These are phyloP conservation scores for Cairneyella variabilis DNA, from an alignment of 495 filamentous ascomycete genomes.

Conservation along the genomic window DNA sequence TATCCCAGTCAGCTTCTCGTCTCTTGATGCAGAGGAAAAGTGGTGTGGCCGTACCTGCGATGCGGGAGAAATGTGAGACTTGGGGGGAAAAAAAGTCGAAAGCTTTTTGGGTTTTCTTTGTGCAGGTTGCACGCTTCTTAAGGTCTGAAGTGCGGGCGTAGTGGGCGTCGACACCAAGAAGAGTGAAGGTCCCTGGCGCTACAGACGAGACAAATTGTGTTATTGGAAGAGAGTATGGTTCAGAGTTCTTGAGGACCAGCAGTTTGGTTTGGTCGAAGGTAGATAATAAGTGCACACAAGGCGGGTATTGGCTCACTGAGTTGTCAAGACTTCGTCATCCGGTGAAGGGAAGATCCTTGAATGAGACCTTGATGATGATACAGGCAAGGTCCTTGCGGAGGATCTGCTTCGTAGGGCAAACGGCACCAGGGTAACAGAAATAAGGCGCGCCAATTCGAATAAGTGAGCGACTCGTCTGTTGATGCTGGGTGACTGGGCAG, in stretches of 20 bases:
- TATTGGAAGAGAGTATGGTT: constrained; percentile 1
- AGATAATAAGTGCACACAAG: constrained; percentile 5
- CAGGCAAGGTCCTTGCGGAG: constrained; percentile 18
- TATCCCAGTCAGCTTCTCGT: constrained; percentile 1
- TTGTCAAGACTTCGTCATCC: constrained; percentile 20
- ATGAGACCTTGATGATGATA: too few relatives aligned
- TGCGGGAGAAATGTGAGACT: not conserved
- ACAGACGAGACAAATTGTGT: not conserved
- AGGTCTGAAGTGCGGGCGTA: not conserved
- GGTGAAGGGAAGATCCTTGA: constrained; percentile 21
- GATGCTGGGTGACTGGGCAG: not conserved
- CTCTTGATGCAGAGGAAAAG: not conserved
- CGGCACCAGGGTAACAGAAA: constrained; percentile 12
- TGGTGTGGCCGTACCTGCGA: constrained; percentile 1
- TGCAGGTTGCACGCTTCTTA: constrained; percentile 11
- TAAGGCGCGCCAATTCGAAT: not conserved
- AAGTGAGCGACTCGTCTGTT: not conserved
- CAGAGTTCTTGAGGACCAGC: not conserved
- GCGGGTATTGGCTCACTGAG: constrained; percentile 20
- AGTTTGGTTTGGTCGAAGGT: constrained; percentile 11
- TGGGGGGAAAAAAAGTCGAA: not conserved
- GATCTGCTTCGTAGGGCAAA: constrained; percentile 14
- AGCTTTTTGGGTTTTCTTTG: constrained; percentile 3
- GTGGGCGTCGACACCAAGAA: not conserved
- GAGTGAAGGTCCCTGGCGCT: not conserved